These are phyloP conservation scores for Mortierella sp. DNA, from an alignment of 371 early-diverging fungal species.

Conservation along the genomic window DNA sequence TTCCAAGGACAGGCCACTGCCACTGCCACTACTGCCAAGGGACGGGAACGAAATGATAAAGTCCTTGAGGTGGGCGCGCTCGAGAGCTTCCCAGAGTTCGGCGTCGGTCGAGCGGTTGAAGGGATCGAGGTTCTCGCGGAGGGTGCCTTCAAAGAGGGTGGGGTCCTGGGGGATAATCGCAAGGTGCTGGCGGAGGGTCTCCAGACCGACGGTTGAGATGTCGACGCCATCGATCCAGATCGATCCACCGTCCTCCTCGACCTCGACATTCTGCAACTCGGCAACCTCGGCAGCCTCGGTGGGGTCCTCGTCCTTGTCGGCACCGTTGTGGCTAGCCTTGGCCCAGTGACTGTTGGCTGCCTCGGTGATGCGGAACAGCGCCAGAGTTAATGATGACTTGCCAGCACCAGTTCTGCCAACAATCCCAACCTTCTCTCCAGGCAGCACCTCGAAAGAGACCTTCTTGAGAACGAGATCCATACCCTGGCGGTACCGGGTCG, in stretches of 20 bases:
- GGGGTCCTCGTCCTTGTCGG: background rate
- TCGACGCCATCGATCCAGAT: constrained; percentile 76
- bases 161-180: constrained; percentile 81
- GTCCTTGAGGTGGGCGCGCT: constrained; percentile 56
- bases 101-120: constrained; percentile 65
- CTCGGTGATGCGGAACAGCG: constrained; percentile 18
- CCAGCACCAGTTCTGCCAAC: constrained; percentile 61
- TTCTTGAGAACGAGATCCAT: constrained; percentile 65
- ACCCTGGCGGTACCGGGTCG: constrained; percentile 14
- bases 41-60: constrained; percentile 2
- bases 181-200: constrained; percentile 68
- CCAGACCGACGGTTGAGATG: constrained; percentile 67
- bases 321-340: background rate
- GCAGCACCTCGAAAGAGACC: constrained; percentile 61
- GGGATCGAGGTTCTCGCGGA: constrained; percentile 74
- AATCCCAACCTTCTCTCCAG: constrained; percentile 73
- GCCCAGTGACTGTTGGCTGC: constrained; percentile 21
- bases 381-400: constrained; percentile 15
- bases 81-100: constrained; percentile 73
- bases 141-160: constrained; percentile 68
- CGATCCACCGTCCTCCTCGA: constrained; percentile 69
- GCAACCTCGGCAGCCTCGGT: background rate
- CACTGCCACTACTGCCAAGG: no score
- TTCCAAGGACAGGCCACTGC: constrained; percentile 62
- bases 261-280: constrained; percentile 12